These are phyloP conservation scores for Myxozyma vanderwaltii DNA, from an alignment of 805 yeast genomes.

Conservation along the genomic window DNA sequence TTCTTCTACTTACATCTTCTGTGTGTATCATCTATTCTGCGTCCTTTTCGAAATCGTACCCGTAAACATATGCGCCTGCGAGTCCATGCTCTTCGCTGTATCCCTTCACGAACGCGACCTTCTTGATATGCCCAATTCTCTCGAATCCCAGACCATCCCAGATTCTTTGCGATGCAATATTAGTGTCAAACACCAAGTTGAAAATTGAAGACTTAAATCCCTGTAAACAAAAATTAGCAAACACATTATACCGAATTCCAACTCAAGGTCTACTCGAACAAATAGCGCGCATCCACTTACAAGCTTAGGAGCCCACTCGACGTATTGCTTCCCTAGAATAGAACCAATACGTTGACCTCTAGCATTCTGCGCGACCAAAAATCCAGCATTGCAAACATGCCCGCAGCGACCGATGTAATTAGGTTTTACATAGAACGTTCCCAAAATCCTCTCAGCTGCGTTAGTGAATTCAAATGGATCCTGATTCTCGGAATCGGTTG, in stretches of 20 bases:
- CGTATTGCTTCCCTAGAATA: conserved; percentile 66
- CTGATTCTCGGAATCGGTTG: conserved; percentile 16
- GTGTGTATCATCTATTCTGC: neutral
- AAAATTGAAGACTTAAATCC: conserved; percentile 85
- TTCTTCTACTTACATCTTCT: no score
- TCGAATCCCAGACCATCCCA: conserved; percentile 88
- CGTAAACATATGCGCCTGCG: conserved; percentile 72
- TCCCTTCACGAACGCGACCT: conserved; percentile 75
- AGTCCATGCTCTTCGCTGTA: conserved; percentile 46
- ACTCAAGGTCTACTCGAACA: no score
- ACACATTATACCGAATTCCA: no score
- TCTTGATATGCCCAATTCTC: conserved; percentile 70
- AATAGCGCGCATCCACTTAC: no score
- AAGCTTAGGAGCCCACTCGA: conserved; percentile 72
- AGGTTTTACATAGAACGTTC: conserved; percentile 64
- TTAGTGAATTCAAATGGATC: conserved; percentile 36
- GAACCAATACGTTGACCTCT: conserved; percentile 74
- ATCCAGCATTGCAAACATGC: conserved; percentile 87
- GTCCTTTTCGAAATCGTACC: conserved; percentile 6
- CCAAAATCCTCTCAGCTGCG: conserved; percentile 59
- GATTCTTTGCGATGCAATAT: conserved; percentile 68
- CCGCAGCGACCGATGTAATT: conserved; percentile 83
- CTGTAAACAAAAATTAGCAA: conserved; percentile 1
- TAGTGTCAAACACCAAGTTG: conserved; percentile 82
- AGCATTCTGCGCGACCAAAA: conserved; percentile 59